These are phyloP conservation scores for Phyllosticta citribraziliensis DNA, from an alignment of 2,329 filamentous ascomycete species.

Conservation along the genomic window DNA sequence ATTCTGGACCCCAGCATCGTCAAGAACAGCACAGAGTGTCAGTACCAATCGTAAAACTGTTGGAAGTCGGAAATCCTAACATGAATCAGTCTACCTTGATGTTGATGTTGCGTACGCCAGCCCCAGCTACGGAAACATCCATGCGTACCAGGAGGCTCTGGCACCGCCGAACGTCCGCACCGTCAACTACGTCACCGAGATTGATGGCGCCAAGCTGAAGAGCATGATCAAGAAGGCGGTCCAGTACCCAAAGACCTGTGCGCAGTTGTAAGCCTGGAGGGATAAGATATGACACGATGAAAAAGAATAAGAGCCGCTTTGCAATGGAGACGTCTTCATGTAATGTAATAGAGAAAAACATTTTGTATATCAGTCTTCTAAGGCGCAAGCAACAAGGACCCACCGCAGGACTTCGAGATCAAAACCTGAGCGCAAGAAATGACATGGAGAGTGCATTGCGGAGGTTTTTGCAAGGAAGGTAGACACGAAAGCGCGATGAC, in stretches of 20 bases:
- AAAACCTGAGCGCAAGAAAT: no score
- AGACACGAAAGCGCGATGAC: no score
- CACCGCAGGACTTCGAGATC: no score
- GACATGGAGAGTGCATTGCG: no score
- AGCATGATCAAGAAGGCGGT: conserved; percentile 29
- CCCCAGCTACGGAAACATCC: conserved; percentile 34
- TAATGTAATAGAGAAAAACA: no score
- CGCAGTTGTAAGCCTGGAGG: not conserved
- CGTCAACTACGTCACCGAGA: conserved; percentile 32
- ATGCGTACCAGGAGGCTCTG: conserved; percentile 33
- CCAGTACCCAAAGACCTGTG: conserved; percentile 17
- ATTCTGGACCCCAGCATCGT: conserved; percentile 31
- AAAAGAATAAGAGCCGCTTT: not conserved
- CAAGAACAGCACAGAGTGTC: conserved; percentile 28
- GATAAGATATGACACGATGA: not conserved
- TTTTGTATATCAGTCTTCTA: no score
- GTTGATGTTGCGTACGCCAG: conserved; percentile 34
- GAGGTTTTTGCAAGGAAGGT: no score
- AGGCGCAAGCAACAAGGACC: no score
- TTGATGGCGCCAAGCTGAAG: conserved; percentile 29
- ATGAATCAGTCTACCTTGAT: conserved; percentile 29
- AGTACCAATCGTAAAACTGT: not conserved
- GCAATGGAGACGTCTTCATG: not conserved
- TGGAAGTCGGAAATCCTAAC: not conserved
- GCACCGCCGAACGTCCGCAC: conserved; percentile 27